phyloP scores from a whole-genome alignment of 1,284 basidiomycete species.

The Leccinum cinnamomeum region DNA sequence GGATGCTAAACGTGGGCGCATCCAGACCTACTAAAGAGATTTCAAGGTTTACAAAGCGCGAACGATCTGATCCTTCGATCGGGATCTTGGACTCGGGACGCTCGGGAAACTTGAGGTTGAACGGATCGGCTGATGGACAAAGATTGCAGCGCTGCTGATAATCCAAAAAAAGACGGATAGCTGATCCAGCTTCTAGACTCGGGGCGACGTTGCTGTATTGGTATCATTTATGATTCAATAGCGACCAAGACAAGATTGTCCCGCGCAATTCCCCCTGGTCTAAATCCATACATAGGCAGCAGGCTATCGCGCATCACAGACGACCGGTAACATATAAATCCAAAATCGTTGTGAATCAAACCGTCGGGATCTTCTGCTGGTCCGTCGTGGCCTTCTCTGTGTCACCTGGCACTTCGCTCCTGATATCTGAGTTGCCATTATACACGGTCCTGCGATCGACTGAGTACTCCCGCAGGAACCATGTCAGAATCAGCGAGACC shows the following conservation, averaged over 20 bases:
- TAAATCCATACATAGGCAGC: not conserved
- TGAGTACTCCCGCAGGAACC: slow-evolving; percentile 61
- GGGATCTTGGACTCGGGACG: not conserved
- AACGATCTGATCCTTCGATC: slow-evolving; percentile 24
- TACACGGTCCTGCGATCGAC: slow-evolving; percentile 53
- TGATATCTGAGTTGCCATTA: slow-evolving; percentile 27
- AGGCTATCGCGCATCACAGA: not conserved
- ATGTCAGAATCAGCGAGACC: slow-evolving; percentile 51
- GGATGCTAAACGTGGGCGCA: not conserved
- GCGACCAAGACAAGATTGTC: no score
- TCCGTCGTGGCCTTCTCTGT: not conserved
- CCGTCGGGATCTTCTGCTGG: not conserved
- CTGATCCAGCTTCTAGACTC: no score
- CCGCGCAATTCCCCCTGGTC: no score
- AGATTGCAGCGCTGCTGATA: no score
- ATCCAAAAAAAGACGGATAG: no score
- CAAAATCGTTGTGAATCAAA: not conserved
- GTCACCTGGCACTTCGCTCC: slow-evolving; percentile 8
- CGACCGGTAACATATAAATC: not conserved
- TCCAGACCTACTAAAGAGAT: slow-evolving; percentile 62
- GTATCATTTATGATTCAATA: no score
- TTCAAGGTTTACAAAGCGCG: slow-evolving; percentile 80
- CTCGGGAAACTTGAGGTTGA: not conserved
- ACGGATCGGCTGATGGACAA: not conserved
- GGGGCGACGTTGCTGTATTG: no score